Evolutionary conservation across 768 basidiomycete species (phyloP).

Genomic region (Lactarius hatsudake): DNA sequence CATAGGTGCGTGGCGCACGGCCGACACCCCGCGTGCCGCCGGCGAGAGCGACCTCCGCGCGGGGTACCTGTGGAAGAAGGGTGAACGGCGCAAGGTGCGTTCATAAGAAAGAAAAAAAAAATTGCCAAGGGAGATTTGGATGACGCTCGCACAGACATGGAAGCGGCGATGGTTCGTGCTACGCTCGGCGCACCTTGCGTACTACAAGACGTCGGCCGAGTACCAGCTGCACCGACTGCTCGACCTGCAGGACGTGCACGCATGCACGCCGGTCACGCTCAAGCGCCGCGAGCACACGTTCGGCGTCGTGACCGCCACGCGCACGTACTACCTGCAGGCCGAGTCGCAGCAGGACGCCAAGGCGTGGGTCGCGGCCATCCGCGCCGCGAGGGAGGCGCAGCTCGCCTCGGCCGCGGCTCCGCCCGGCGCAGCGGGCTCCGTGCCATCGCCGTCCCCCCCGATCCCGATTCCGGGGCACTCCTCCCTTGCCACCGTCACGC

Average conservation of each 20-base stretch:
- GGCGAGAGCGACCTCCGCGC: slow-evolving; percentile 80
- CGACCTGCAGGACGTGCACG: slow-evolving; percentile 84
- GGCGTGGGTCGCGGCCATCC: slow-evolving; percentile 81
- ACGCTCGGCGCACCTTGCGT: slow-evolving; percentile 86
- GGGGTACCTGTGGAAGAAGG: slow-evolving; percentile 97
- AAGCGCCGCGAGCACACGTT: slow-evolving; percentile 90
- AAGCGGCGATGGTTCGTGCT: slow-evolving; percentile 99
- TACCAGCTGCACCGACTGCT: slow-evolving; percentile 89
- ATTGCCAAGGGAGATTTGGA: background rate
- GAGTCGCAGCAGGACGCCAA: slow-evolving; percentile 66
- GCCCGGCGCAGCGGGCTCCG: slow-evolving; percentile 3
- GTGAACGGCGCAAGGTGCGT: slow-evolving; percentile 90
- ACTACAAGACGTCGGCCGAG: slow-evolving; percentile 95
- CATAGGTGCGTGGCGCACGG: slow-evolving; percentile 68
- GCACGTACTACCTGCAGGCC: slow-evolving; percentile 92
- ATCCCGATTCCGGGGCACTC: slow-evolving; percentile 48
- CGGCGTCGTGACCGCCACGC: slow-evolving; percentile 83
- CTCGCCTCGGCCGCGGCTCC: slow-evolving; percentile 36
- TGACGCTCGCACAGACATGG: slow-evolving; percentile 71
- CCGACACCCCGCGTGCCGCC: slow-evolving; percentile 42
- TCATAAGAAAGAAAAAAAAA: background rate
- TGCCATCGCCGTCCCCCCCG: slow-evolving; percentile 45
- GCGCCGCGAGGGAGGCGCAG: slow-evolving; percentile 65
- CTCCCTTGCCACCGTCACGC: slow-evolving; percentile 38
- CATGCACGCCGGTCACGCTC: slow-evolving; percentile 80